These are phyloP conservation scores for Apophysomyces ossiformis DNA, from an alignment of 371 early-diverging fungal species.

Conservation along the genomic window DNA sequence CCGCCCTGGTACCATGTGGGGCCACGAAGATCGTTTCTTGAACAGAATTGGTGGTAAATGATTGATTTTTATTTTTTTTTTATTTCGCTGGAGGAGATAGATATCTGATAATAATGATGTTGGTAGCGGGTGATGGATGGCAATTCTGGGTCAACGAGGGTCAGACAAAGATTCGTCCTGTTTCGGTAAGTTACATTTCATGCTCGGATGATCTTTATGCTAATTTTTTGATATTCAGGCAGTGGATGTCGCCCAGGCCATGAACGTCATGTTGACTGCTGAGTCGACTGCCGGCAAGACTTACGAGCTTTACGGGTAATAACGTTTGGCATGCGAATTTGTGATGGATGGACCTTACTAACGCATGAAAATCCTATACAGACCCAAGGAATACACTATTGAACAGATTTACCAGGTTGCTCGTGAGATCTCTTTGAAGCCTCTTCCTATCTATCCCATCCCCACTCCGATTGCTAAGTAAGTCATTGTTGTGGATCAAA, in stretches of 20 bases:
- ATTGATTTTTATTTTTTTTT: neutral
- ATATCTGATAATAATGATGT: neutral
- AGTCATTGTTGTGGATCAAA: constrained; percentile 13
- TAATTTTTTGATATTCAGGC: constrained; percentile 49
- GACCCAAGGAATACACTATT: constrained; percentile 76
- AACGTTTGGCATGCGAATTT: no score
- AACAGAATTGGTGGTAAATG: constrained; percentile 84
- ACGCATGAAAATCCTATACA: neutral
- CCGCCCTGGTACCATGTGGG: constrained; percentile 89
- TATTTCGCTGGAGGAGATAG: neutral
- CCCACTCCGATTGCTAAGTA: constrained; percentile 76
- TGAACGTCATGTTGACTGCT: constrained; percentile 76
- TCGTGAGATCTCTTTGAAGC: constrained; percentile 71
- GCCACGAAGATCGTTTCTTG: constrained; percentile 93
- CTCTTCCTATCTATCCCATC: constrained; percentile 62
- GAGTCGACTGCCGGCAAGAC: constrained; percentile 81
- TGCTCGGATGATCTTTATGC: neutral
- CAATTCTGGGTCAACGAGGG: constrained; percentile 78
- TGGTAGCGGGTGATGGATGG: constrained; percentile 50
- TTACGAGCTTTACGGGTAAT: constrained; percentile 88
- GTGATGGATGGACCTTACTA: no score
- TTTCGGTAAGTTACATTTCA: constrained; percentile 59
- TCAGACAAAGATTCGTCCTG: constrained; percentile 81
- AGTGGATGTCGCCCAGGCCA: constrained; percentile 87
- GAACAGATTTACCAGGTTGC: constrained; percentile 77